Percentiles rank a stretch among this genome's conserved stretches.
These are phyloP conservation scores for Neodidymelliopsis sp. DNA, from an alignment of 2,329 filamentous ascomycete species.

Conservation along the genomic window DNA sequence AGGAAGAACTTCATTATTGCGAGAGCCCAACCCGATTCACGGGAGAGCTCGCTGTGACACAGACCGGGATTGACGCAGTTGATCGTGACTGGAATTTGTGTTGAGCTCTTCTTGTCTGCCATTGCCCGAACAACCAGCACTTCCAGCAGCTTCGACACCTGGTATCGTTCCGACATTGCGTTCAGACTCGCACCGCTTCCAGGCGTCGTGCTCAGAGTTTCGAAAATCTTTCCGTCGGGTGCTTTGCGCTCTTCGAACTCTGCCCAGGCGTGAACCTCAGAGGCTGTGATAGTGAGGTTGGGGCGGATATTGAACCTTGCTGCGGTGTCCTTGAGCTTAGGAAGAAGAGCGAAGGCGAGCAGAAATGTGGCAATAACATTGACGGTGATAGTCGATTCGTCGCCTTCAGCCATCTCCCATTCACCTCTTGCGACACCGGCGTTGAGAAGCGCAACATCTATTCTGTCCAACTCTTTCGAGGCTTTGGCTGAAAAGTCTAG, in stretches of 20 bases:
- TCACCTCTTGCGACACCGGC: conserved; percentile 37
- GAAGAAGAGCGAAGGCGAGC: conserved; percentile 57
- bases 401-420: conserved; percentile 33
- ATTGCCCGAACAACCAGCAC: conserved; percentile 31
- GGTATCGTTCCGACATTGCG: conserved; percentile 13
- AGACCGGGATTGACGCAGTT: conserved; percentile 39
- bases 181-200: background rate
- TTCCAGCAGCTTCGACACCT: conserved; percentile 36
- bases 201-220: conserved; percentile 15
- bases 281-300: conserved; percentile 22
- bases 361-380: conserved; percentile 60
- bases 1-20: conserved; percentile 25
- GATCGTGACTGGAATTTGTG: conserved; percentile 33
- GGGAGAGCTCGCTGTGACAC: conserved; percentile 39
- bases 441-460: conserved; percentile 46
- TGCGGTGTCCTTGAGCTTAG: conserved; percentile 35
- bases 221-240: conserved; percentile 29
- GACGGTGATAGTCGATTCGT: conserved; percentile 58
- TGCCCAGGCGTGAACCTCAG: conserved; percentile 19
- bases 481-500: conserved; percentile 27
- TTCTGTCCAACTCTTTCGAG: conserved; percentile 25
- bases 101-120: conserved; percentile 12
- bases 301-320: conserved; percentile 20
- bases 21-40: conserved; percentile 30
- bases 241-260: conserved; percentile 25